Evolutionary conservation across 2,329 filamentous ascomycete species (phyloP).

Genomic region (Colletotrichum shisoi): DNA sequence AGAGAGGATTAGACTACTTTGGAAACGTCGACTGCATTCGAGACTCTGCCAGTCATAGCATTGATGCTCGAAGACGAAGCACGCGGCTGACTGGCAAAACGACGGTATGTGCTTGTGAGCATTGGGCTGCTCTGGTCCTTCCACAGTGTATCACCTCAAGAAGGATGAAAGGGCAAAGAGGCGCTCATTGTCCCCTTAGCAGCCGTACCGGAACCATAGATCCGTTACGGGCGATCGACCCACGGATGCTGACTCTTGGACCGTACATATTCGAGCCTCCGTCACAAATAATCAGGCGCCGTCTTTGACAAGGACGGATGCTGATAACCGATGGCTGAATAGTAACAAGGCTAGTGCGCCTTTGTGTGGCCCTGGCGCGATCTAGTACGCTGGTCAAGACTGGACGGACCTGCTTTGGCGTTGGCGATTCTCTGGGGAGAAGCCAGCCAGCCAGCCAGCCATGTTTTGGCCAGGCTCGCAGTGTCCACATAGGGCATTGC

Average conservation of each 20-base stretch:
- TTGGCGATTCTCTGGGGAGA: not conserved
- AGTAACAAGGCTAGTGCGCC: conserved; percentile 10
- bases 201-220: conserved; percentile 3
- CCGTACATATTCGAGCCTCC: conserved; percentile 12
- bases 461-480: conserved; percentile 9
- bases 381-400: conserved; percentile 16
- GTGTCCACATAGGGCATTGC: conserved; percentile 3
- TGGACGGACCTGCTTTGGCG: conserved; percentile 1
- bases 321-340: conserved; percentile 14
- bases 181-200: conserved; percentile 13
- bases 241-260: conserved; percentile 16
- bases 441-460: conserved; percentile 6
- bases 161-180: conserved; percentile 9
- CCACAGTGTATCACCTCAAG: not conserved
- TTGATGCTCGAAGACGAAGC: conserved; percentile 16
- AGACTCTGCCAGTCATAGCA: conserved; percentile 1
- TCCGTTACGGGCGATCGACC: conserved; percentile 3
- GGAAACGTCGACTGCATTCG: not conserved
- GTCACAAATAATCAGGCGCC: conserved; percentile 25
- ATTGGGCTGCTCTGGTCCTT: not conserved
- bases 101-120: not conserved
- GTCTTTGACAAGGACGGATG: conserved; percentile 6
- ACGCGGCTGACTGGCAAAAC: conserved; percentile 3
- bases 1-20: not conserved
- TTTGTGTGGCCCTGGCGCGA: conserved; percentile 19